Base-by-base conservation (phyloP, 73 alveolate genomes). In the Paramecium caudatum region DNA sequence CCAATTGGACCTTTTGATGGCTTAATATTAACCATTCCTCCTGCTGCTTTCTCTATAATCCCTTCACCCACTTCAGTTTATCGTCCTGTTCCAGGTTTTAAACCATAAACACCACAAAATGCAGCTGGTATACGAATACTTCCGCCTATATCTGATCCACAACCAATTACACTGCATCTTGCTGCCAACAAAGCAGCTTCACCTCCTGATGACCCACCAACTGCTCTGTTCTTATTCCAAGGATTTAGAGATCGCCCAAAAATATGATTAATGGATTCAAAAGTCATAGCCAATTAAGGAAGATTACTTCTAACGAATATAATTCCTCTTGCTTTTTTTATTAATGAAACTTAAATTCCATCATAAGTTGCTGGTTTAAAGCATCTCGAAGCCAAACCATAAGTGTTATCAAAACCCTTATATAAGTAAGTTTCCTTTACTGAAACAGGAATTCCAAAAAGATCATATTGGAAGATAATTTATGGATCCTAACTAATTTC, bases 181-280 rank as follows among this genome's bases (percentile, higher is more conserved):
- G 96, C 90, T 5, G 94, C 95, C 3, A 94, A 47, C 5, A 93
- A 74, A 8, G 94, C 96, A 19, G 93, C 98, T 65, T 95, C 98
- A n/a, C 98, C 98, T 17, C 98, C 98, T 9, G 95, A 47, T 19
- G 95, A 81, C 17, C 98, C 98, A 5, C 98, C 98, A 21, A 94
- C 62, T 48, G 95, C 84, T 84, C 95, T 87, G 13, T 78, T 84
- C 27, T 91, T 45, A 83, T 95, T 92, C 85, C 91, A 69, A 70
- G 98, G 97, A 85, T 95, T 95, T 43, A 27, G 30, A 34, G 94
- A 86, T 21, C 88, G 46, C 1, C 97, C 97, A 90, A 88, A 95
- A 5, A 94, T 55, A 16, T 90, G 46, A 81, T 92, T 94, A 4
- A 23, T 49, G 2, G 96, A 32, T 50, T 95, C 95, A 49, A 50